phyloP scores from a whole-genome alignment of 106 monocot genomes.

The Amphibolis antarctica region DNA sequence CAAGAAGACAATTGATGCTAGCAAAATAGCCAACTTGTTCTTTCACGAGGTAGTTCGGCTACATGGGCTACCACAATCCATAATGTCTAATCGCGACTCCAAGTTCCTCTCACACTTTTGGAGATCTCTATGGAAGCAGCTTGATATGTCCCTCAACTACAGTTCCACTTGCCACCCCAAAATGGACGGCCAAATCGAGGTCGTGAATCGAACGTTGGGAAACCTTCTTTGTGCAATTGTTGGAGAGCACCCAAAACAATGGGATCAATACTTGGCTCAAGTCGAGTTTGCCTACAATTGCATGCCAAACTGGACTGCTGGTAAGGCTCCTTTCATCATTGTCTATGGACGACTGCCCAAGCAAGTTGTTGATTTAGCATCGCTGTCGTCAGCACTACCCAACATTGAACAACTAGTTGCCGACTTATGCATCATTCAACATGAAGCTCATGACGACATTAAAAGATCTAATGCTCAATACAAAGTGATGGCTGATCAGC shows the following conservation, averaged over 20 bases:
- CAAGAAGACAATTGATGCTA: not conserved
- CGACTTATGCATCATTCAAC: not conserved
- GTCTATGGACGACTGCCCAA: not conserved
- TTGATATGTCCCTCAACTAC: not conserved
- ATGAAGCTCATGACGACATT: not conserved
- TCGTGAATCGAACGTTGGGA: not conserved
- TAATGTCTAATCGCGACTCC: not conserved
- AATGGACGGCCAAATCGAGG: conserved; percentile 3
- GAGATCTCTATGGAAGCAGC: not conserved
- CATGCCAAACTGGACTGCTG: not conserved
- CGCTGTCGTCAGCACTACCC: not conserved
- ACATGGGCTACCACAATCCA: conserved; percentile 1
- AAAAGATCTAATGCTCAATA: not conserved
- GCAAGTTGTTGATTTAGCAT: not conserved
- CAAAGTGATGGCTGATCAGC: not conserved
- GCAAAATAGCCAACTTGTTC: not conserved
- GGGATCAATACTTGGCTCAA: not conserved
- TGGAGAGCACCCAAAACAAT: not conserved
- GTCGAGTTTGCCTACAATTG: conserved; percentile 7
- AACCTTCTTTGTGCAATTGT: not conserved
- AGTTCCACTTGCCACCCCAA: conserved; percentile 3
- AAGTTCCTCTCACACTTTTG: not conserved
- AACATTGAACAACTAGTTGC: not conserved
- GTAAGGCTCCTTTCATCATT: not conserved
- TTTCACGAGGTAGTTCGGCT: not conserved